phyloP scores from a whole-genome alignment of 345 rosid genomes.

The Abelmoschus esculentus region DNA sequence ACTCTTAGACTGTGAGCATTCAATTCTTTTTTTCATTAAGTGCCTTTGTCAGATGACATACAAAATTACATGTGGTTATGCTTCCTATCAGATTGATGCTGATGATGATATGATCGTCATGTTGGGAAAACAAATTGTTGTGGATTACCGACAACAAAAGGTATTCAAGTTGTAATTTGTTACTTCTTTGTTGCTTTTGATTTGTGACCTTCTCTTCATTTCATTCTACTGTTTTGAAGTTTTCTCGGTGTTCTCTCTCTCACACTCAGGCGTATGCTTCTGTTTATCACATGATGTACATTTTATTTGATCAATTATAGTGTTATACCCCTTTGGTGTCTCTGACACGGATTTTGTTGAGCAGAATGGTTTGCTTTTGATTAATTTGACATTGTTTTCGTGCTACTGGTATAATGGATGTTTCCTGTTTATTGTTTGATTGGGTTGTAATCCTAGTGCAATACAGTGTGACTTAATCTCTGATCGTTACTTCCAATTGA shows the following conservation, averaged over 20 bases:
- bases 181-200: constrained; percentile 11
- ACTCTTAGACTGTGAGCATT: background rate
- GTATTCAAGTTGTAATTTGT: constrained; percentile 28
- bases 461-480: background rate
- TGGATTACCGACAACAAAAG: constrained; percentile 69
- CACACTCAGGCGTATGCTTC: background rate
- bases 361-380: background rate
- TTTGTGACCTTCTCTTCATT: constrained; percentile 4
- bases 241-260: background rate
- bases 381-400: background rate
- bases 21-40: background rate
- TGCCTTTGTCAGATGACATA: background rate
- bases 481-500: background rate
- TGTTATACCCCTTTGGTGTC: background rate
- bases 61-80: background rate
- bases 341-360: background rate
- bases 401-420: background rate
- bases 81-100: constrained; percentile 56
- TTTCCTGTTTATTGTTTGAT: background rate
- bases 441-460: background rate
- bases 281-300: background rate
- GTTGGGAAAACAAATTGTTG: constrained; percentile 63
- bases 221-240: background rate
- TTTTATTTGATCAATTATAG: background rate
- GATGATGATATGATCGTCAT: constrained; percentile 54